Evolutionary conservation across 2,329 filamentous ascomycete genomes (phyloP).

Genomic region (Diaporthe destruens): DNA sequence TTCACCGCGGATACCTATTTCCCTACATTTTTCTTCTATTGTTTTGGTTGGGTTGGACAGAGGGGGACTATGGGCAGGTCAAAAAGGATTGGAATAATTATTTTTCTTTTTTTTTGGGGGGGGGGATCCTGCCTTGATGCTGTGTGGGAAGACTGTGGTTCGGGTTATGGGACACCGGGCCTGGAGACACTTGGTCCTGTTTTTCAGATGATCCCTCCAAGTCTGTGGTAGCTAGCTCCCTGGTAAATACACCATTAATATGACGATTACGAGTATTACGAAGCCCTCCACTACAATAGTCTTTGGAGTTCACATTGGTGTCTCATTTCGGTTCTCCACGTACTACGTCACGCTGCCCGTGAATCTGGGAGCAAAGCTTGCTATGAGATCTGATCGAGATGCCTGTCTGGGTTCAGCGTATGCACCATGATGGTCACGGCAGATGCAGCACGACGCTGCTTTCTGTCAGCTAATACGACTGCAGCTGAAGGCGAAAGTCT

Average conservation of each 20-base stretch:
- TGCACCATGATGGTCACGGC: not conserved
- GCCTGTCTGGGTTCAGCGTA: not conserved
- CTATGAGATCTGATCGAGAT: not conserved
- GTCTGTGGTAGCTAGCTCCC: not conserved
- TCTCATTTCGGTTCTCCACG: not conserved
- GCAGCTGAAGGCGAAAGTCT: not conserved
- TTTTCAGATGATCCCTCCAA: not conserved
- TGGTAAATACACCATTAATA: constrained; percentile 15
- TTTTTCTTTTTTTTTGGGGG: not conserved
- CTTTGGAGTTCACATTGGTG: not conserved
- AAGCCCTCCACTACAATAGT: not conserved
- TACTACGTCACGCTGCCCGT: not conserved
- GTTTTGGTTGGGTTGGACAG: constrained; percentile 1
- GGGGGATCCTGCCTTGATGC: not conserved
- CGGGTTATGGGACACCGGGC: not conserved
- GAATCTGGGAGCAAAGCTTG: not conserved
- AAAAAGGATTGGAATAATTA: constrained; percentile 2
- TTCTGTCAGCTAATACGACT: not conserved
- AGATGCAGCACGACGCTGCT: constrained; percentile 12
- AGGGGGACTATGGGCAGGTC: not conserved
- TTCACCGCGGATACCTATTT: constrained; percentile 34
- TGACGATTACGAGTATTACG: constrained; percentile 17
- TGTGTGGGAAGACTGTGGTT: not conserved
- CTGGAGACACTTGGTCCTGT: not conserved
- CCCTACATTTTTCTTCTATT: constrained; percentile 25